Evolutionary conservation across 75 land plant species (phyloP).

Genomic region (Cupressus sempervirens): DNA sequence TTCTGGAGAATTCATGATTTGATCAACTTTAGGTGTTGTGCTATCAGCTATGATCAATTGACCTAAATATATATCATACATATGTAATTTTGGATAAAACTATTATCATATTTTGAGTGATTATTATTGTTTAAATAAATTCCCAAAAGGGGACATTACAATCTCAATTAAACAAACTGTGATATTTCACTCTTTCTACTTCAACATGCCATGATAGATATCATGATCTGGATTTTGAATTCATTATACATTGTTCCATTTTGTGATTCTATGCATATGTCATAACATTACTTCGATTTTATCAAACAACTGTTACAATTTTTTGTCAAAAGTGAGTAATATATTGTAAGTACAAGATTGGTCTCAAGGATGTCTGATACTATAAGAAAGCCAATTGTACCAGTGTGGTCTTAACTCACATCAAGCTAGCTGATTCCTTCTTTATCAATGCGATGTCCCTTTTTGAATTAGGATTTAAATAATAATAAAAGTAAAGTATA

Average conservation of each 20-base stretch:
- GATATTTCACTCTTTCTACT: not conserved
- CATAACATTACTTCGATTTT: not conserved
- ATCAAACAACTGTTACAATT: not conserved
- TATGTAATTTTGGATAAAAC: too few relatives aligned
- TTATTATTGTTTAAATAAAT: too few relatives aligned
- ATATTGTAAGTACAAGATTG: not conserved
- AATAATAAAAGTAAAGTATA: too few relatives aligned
- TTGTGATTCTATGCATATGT: not conserved
- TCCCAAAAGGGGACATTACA: too few relatives aligned
- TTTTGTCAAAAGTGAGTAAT: not conserved
- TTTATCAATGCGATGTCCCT: not conserved
- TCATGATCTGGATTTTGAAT: not conserved
- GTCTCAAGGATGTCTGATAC: not conserved
- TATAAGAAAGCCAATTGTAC: not conserved
- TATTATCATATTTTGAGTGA: too few relatives aligned
- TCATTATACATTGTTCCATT: not conserved
- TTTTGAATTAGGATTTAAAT: too few relatives aligned
- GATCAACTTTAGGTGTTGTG: too few relatives aligned
- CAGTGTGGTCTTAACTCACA: not conserved
- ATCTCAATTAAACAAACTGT: not conserved
- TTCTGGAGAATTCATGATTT: too few relatives aligned
- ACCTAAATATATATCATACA: too few relatives aligned
- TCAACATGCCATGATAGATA: not conserved
- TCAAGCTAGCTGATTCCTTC: not conserved
- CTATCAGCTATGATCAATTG: too few relatives aligned